Base-by-base conservation (phyloP, 305 asterid species). In the Fraxinus sp. region DNA sequence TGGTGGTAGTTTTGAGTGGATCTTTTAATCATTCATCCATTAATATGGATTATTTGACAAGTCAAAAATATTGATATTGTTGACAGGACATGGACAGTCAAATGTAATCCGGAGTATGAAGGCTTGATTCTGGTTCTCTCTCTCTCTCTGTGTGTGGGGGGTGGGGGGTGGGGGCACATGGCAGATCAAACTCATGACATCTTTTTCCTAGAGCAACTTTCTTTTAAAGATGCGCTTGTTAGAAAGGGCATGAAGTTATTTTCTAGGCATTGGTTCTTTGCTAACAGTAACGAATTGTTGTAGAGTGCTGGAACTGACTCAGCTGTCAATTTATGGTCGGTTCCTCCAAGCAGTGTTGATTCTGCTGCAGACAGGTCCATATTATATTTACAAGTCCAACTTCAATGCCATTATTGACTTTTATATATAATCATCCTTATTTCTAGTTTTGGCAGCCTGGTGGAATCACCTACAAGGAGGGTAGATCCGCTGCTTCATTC, bases 281-380 rank as follows among this genome's bases (percentile, higher is more conserved):
- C 89, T 93, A 80, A 91, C 86, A 64, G 55, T 74, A 82, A 81
- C 73, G 49, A 87, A 77, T 86, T 84, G 86, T 86, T 89, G 89
- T 89, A 96, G 99, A 96, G 98, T 89, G 93, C 97, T 87, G 99
- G 99, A 87, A 96, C 98, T 64, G 99, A 96, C 80, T 92, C 99
- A 26, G 95, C 95, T 85, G 98, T 96, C 84, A 94, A 92, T 90
- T 86, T 96, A 84, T 96, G 98, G 98, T 57, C 84, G 84, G 92
- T 92, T 81, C 86, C 89, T 76, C 87, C 91, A 74, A 80, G 80
- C 77, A 66, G 32, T 32, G 93, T 88, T 83, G 89, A 90, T 75
- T 81, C 85, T 55, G 64, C 87, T 28, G 79, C 90, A 22, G 88
- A 90, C 80, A 92, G 98, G 98, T 95, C 73, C 52, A 66, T 77